These are phyloP conservation scores for Apiospora phragmitis DNA, from an alignment of 2,329 filamentous ascomycete species.

Conservation along the genomic window DNA sequence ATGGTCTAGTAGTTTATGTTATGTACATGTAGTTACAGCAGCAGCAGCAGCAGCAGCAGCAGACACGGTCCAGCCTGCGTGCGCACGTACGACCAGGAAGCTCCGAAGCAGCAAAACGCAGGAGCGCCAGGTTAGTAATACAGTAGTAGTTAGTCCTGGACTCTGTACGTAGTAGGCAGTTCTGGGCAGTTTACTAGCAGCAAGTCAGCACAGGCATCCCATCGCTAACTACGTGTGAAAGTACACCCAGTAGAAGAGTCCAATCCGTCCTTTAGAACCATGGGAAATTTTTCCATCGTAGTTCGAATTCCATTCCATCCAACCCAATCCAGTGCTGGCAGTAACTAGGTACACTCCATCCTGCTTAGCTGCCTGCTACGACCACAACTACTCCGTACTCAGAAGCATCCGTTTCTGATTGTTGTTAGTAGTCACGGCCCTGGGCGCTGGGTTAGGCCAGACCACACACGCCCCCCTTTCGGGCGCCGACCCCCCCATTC, in stretches of 20 bases:
- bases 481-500: background rate
- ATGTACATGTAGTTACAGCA: background rate
- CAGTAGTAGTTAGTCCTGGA: too few relatives aligned
- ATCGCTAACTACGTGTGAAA: background rate
- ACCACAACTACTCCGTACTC: background rate
- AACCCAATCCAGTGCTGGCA: background rate
- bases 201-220: constrained; percentile 1
- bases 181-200: too few relatives aligned
- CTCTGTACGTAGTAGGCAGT: background rate
- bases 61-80: background rate
- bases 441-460: background rate
- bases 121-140: background rate
- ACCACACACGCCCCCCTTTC: background rate
- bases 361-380: background rate
- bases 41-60: background rate
- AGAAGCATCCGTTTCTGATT: background rate
- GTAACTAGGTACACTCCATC: constrained; percentile 7
- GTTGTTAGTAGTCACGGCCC: background rate
- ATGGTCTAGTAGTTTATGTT: background rate
- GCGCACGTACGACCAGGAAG: background rate
- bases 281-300: constrained; percentile 5
- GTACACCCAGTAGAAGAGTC: background rate
- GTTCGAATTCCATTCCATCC: constrained; percentile 6
- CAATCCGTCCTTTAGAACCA: background rate
- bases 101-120: background rate